Evolutionary conservation across 352 stramenopile species (phyloP), one percentile per base, ranked within the genome.

Genomic region (Pythium folliculosum): DNA sequence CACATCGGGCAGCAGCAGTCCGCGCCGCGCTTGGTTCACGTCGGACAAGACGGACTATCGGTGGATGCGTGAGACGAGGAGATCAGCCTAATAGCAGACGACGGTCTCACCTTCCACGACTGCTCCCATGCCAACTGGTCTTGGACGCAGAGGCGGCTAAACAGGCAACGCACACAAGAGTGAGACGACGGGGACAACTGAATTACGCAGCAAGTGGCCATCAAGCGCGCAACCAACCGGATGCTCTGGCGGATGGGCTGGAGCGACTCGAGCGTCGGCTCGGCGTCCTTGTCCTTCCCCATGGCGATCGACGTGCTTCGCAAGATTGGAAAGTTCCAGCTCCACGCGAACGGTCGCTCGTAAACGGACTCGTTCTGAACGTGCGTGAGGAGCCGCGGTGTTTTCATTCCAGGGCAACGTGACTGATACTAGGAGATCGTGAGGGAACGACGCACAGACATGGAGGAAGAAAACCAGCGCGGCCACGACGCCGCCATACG

Each of bases 11-110:
- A 67, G 63, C 7, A 89, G 44, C 49, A 87, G 57, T 1, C 72
- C 82, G 22, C 72, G 71, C 14, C 75, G 71, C 19, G 55, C 65
- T 23, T 47, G 70, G 50, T 61, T 76, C 14, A 67, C 60, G 22
- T 84, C 70, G 14, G 49, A 73, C 30, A 86, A 58, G 19, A 79
- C 67, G 16, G 58, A 63, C 76, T 88, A 50, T 25, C 45, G 23
- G 12, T 32, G 22, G 40, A 19, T 0, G 35, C 22, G 22, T 23
- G 17, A 59, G 30, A 19, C 12, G 32, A 37, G 16, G 32, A 51
- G 16, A 45, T 22, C 5, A 49, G 49, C 43, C 6, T 13, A 40
- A 17, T 16, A 14, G 35, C 8, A 40, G 35, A 7, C 8, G 37
- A 67, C n/a, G 13, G 32, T 32, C 35, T 19, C 17, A 73, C 68